A percentile compares a stretch with the other conserved stretches of the same genome.
phyloP scores from a whole-genome alignment of 495 filamentous ascomycete genomes.

The Penicillium ucsense region DNA sequence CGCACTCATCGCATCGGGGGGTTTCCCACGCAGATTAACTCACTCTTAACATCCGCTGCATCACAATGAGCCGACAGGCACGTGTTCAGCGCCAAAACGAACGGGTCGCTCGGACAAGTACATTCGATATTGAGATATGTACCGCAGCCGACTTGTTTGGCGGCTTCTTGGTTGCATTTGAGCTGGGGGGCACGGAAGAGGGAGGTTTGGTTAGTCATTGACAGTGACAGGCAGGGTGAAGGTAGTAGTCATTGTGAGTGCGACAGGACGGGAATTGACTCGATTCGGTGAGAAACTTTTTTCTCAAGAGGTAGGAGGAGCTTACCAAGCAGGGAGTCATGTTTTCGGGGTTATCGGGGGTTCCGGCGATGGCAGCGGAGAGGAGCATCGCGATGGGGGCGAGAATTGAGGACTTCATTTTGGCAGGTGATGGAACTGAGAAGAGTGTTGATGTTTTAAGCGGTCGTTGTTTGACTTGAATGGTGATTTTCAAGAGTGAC shows the following conservation, averaged over 20 bases:
- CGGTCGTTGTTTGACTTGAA: neutral
- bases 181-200: neutral
- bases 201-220: too few relatives aligned
- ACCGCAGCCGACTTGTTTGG: neutral
- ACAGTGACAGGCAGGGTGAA: too few relatives aligned
- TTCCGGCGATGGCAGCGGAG: neutral
- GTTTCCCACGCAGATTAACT: neutral
- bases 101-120: neutral
- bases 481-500: neutral
- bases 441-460: neutral
- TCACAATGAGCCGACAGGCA: constrained; percentile 1
- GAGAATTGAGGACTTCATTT: neutral
- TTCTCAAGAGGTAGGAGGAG: neutral
- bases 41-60: neutral
- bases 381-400: neutral
- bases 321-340: constrained; percentile 1
- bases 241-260: neutral
- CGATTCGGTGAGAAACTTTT: neutral
- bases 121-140: neutral
- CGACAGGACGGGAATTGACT: neutral
- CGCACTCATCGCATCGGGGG: neutral
- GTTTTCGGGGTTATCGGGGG: neutral
- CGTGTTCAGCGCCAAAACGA: neutral
- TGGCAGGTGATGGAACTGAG: neutral
- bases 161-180: neutral